A percentile compares a stretch with the other conserved stretches of the same genome.
Conservation (phyloP, 2,329 filamentous ascomycete species). For the Pseudogymnoascus sp. region DNA sequence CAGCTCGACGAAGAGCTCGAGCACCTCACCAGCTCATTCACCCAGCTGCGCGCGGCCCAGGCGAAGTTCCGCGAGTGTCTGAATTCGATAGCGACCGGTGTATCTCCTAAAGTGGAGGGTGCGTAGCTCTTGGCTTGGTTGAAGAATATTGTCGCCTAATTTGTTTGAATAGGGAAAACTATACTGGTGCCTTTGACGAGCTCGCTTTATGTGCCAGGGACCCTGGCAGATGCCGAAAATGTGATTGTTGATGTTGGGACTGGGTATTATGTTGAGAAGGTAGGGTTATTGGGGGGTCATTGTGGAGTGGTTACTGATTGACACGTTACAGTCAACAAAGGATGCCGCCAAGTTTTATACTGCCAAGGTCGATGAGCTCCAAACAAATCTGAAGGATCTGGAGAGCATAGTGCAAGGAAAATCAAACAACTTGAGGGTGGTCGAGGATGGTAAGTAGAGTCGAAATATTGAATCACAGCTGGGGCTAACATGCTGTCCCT, state of each 20-base stretch:
- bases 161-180: slow-evolving; percentile 34
- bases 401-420: slow-evolving; percentile 67
- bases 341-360: slow-evolving; percentile 63
- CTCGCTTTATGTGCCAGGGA: slow-evolving; percentile 87
- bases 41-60: slow-evolving; percentile 83
- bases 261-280: slow-evolving; percentile 92
- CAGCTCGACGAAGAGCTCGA: slow-evolving; percentile 95
- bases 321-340: slow-evolving; percentile 36
- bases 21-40: slow-evolving; percentile 83
- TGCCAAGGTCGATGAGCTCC: slow-evolving; percentile 59
- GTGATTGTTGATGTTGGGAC: slow-evolving; percentile 91
- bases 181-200: slow-evolving; percentile 93
- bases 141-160: not conserved
- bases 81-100: slow-evolving; percentile 60
- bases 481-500: slow-evolving; percentile 19
- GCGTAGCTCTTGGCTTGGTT: slow-evolving; percentile 23
- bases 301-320: not conserved
- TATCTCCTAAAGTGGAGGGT: slow-evolving; percentile 36
- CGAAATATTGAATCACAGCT: slow-evolving; percentile 2
- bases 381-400: slow-evolving; percentile 57
- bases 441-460: slow-evolving; percentile 71
- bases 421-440: slow-evolving; percentile 72
- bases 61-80: slow-evolving; percentile 89
- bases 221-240: slow-evolving; percentile 63
- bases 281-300: slow-evolving; percentile 26